Evolutionary conservation across 768 basidiomycete species (phyloP), one percentile per base, ranked within the genome.

Genomic region (Leccinum boreale): DNA sequence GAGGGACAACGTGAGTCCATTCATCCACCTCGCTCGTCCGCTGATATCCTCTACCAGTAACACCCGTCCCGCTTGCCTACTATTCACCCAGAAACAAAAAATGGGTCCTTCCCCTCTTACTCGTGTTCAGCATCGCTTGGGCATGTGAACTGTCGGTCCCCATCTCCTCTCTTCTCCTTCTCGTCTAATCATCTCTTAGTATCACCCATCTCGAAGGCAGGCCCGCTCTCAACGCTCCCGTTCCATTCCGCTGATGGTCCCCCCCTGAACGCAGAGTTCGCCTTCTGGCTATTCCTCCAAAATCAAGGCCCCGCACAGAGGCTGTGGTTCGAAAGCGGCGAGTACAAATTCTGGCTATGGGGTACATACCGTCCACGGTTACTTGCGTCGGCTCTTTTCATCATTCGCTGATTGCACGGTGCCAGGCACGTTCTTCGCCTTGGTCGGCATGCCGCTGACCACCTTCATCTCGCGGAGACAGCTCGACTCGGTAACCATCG

Each of bases 241-340:
- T 33, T 33, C 31, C 31, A 33, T 33, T 33, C 31, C 31, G 5
- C 31, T 33, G 31, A 33, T 35, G 33, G 33, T 35, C 35, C 44
- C 29, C 23, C 8, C 10, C 28, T 28, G 8, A 31, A 15, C 26
- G 24, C 68, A 90, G 90, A 91, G 68, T 78, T 92, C 14, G 77
- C 85, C 0, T 92, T 92, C 66, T 93, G 91, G 91, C 66, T 92
- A 28, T 93, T 92, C 70, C 79, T 93, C 21, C 79, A 91, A 29
- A 82, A 90, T 61, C 90, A 92, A 73, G 86, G 87, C 4, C 86
- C 87, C 0, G 73, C 77, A 46, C 82, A 85, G 65, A 82, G 85
- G 4, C 77, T 83, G 31, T 93, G 91, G 91, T 92, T 92, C 70
- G 75, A 82, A 23, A 89, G 89, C 67, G 85, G 84, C 82, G 90